Percentiles rank a stretch among this genome's conserved stretches.
Conservation (phyloP, 441 rosid species). For the Corymbia calophylla region DNA sequence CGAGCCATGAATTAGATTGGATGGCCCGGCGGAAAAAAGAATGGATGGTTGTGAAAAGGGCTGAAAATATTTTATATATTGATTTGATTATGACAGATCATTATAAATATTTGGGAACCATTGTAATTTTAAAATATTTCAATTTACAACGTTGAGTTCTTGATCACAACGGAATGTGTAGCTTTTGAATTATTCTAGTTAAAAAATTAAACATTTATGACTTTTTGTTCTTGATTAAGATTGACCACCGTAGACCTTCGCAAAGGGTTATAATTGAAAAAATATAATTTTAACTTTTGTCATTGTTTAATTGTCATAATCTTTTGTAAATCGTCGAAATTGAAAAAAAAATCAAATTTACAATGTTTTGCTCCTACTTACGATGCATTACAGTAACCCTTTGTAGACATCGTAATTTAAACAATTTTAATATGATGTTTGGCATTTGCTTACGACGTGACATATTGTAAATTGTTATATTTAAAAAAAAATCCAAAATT, state of each 20-base stretch:
- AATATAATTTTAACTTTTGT: fast-evolving
- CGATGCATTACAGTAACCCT: background rate
- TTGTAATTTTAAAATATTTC: background rate
- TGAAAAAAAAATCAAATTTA: background rate
- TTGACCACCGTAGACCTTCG: background rate
- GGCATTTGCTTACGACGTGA: background rate
- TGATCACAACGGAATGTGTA: background rate
- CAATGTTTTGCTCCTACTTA: background rate
- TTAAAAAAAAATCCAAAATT: background rate
- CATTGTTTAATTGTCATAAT: background rate
- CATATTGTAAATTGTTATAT: background rate
- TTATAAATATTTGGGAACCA: background rate
- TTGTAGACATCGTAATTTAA: background rate
- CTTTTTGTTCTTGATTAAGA: background rate
- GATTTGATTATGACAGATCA: fast-evolving
- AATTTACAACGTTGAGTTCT: background rate
- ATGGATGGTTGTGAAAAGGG: no score
- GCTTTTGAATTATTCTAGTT: background rate
- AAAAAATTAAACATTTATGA: background rate
- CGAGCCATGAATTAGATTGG: background rate
- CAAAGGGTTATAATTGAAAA: background rate
- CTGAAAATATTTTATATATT: no score
- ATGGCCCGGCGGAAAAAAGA: background rate
- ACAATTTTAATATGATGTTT: background rate
- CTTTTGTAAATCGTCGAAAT: background rate